A percentile compares a stretch with the other conserved stretches of the same genome.
These are phyloP conservation scores for Croton laevigatus DNA, from an alignment of 441 rosid species.

Conservation along the genomic window DNA sequence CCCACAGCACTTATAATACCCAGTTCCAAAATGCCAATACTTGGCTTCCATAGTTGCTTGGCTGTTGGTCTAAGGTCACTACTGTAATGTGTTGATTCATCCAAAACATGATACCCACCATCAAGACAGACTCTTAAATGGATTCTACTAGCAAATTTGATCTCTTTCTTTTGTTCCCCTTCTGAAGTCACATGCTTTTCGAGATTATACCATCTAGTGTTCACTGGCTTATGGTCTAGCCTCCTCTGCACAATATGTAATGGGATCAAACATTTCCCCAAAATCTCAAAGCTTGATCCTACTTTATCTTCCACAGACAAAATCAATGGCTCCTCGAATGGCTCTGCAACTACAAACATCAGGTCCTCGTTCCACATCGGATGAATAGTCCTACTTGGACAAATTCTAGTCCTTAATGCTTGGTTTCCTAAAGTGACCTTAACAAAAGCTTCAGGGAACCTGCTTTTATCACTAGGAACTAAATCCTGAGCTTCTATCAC, in stretches of 20 bases:
- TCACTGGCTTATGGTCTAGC: slow-evolving; percentile 76
- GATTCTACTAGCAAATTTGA: slow-evolving; percentile 77
- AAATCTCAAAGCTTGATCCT: slow-evolving; percentile 48
- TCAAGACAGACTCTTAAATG: slow-evolving; percentile 76
- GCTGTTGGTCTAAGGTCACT: slow-evolving; percentile 89
- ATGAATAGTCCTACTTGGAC: slow-evolving; percentile 50
- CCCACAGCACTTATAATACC: slow-evolving; percentile 83
- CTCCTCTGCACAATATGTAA: slow-evolving; percentile 63
- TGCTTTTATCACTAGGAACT: slow-evolving; percentile 54
- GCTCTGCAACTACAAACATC: slow-evolving; percentile 78
- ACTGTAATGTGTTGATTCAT: slow-evolving; percentile 91
- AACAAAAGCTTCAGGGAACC: slow-evolving; percentile 66
- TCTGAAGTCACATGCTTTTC: slow-evolving; percentile 61
- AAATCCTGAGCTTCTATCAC: slow-evolving; percentile 88
- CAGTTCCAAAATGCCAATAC: slow-evolving; percentile 74
- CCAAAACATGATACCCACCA: slow-evolving; percentile 92
- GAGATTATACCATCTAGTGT: slow-evolving; percentile 78
- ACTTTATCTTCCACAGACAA: slow-evolving; percentile 66
- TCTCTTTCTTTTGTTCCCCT: slow-evolving; percentile 68
- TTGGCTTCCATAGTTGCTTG: slow-evolving; percentile 76
- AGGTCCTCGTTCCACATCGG: slow-evolving; percentile 83
- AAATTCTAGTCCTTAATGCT: slow-evolving; percentile 53
- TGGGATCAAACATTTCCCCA: slow-evolving; percentile 62
- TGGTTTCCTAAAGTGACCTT: slow-evolving; percentile 74
- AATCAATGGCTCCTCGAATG: slow-evolving; percentile 78